These are phyloP conservation scores for Truncatella angustata DNA, from an alignment of 2,329 filamentous ascomycete genomes.

Conservation along the genomic window DNA sequence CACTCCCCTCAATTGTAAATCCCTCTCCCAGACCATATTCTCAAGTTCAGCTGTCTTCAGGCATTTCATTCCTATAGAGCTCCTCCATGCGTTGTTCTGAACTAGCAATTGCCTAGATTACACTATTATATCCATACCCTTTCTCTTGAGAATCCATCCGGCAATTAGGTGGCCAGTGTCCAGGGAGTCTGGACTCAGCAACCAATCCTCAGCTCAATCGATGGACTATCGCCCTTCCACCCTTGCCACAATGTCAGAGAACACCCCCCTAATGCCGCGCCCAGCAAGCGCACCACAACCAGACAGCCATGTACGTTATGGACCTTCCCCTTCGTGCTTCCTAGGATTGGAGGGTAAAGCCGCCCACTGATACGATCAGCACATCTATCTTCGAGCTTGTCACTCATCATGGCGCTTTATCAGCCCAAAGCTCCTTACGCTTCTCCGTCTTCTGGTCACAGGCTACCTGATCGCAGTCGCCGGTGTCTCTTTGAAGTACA, in stretches of 20 bases:
- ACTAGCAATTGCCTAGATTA: no score
- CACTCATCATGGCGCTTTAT: slow-evolving; percentile 51
- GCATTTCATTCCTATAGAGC: no score
- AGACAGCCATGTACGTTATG: slow-evolving; percentile 30
- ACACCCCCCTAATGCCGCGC: neutral
- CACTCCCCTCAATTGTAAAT: no score
- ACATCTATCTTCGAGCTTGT: slow-evolving; percentile 48
- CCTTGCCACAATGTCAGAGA: neutral
- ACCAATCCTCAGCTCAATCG: no score
- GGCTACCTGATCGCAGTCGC: slow-evolving; percentile 41
- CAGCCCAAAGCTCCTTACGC: slow-evolving; percentile 43
- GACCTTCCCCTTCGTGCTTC: neutral
- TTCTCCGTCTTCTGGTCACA: slow-evolving; percentile 40
- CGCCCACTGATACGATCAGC: slow-evolving; percentile 28
- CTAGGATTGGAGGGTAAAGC: no score
- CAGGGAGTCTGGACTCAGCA: no score
- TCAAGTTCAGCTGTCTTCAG: no score
- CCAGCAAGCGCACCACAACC: slow-evolving; percentile 14
- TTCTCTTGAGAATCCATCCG: no score
- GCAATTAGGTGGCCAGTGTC: no score
- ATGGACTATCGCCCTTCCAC: neutral
- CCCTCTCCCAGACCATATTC: no score
- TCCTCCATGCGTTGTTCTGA: no score
- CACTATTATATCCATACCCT: no score
- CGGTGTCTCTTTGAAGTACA: slow-evolving; percentile 43